phyloP scores from a whole-genome alignment of 371 early-diverging fungal species.

The Mucor circinelloides region DNA sequence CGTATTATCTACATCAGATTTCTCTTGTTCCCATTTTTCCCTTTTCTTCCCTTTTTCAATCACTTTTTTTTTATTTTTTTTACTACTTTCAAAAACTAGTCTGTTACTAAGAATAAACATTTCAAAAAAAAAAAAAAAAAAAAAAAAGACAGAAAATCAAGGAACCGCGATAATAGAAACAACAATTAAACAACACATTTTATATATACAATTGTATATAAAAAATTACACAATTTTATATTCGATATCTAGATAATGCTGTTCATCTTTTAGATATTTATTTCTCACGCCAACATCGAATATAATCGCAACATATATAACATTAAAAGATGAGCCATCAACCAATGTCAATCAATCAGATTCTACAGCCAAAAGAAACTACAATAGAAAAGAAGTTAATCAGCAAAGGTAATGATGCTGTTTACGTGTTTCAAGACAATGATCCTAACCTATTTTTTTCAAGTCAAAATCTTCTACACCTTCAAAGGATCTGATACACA shows the following conservation, averaged over 20 bases:
- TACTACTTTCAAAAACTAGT: not conserved
- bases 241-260: conserved; percentile 13
- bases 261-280: not conserved
- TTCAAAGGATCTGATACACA: conserved; percentile 41
- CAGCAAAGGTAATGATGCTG: conserved; percentile 13
- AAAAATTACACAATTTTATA: not conserved
- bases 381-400: not conserved
- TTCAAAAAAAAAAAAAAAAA: not conserved
- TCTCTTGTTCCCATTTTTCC: conserved; percentile 11
- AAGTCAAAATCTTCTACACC: conserved; percentile 44
- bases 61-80: conserved; percentile 4
- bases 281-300: conserved; percentile 20
- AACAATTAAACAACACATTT: not conserved
- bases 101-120: not conserved
- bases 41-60: conserved; percentile 5
- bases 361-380: conserved; percentile 15
- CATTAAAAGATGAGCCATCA: conserved; percentile 22
- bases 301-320: not conserved
- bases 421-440: conserved; percentile 11
- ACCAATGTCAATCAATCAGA: conserved; percentile 39
- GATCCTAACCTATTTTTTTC: not conserved
- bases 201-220: not conserved
- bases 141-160: not conserved
- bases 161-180: not conserved
- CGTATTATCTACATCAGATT: not conserved